phyloP scores from a whole-genome alignment of 2,329 filamentous ascomycete species.

The Fusarium tanahbumbuense region DNA sequence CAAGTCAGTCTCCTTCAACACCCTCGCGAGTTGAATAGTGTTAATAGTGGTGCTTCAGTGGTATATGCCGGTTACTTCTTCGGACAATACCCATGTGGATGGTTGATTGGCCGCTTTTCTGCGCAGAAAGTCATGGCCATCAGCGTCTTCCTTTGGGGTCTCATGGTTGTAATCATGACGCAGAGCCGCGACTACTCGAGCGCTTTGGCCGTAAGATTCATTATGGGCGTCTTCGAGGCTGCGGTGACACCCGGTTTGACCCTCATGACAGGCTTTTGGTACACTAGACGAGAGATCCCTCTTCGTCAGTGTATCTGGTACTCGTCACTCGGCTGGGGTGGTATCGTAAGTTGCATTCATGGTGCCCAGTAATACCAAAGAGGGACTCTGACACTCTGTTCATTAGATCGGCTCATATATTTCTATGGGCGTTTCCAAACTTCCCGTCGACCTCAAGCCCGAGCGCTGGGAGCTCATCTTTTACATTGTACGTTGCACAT shows the following conservation, averaged over 20 bases:
- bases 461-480: slow-evolving; percentile 9
- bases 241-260: slow-evolving; percentile 4
- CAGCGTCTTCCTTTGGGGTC: slow-evolving; percentile 6
- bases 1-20: neutral
- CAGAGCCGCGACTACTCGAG: slow-evolving; percentile 13
- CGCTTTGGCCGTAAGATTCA: slow-evolving; percentile 10
- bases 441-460: slow-evolving; percentile 6
- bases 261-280: slow-evolving; percentile 14
- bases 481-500: neutral
- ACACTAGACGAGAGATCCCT: slow-evolving; percentile 9
- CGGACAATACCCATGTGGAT: slow-evolving; percentile 6
- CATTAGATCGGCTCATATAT: slow-evolving; percentile 4
- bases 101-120: slow-evolving; percentile 10
- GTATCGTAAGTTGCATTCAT: neutral
- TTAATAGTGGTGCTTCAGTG: neutral
- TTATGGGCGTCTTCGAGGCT: slow-evolving; percentile 12
- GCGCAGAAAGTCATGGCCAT: slow-evolving; percentile 15
- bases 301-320: slow-evolving; percentile 17
- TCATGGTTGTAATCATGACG: slow-evolving; percentile 12
- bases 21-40: too few species aligned
- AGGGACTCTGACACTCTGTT: too few species aligned
- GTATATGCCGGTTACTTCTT: slow-evolving; percentile 9
- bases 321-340: slow-evolving; percentile 6
- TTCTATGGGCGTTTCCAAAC: slow-evolving; percentile 12
- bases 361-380: too few species aligned